Base-by-base conservation (phyloP, 2,329 filamentous ascomycete species). In the Venturia pyrina region DNA sequence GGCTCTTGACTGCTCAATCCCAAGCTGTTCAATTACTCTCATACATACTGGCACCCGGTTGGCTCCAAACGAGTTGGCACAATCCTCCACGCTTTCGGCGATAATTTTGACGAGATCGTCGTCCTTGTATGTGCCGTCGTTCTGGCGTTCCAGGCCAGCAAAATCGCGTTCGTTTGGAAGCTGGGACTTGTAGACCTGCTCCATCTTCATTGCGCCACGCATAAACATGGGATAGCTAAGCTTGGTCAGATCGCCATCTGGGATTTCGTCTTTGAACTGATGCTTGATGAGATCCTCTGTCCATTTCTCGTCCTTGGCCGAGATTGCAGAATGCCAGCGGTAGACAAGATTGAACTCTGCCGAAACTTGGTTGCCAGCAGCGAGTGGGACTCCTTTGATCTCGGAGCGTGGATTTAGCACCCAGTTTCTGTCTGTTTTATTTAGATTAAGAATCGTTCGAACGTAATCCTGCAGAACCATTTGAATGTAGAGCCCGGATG, bases 301-400 rank as follows among this genome's bases (percentile, higher is more conserved):
- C 90, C 91, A 96, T 69, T 87, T 82, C 72, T 95, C 91, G 71
- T 96, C 91, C 68, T 85, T 86, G 66, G 86, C 83, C 46, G 83
- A 84, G 70, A 95, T 89, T 70, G 88, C 87, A 3, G 90, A 91
- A 78, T 96, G 91, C 90, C 91, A 96, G 69, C 91, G 83, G 75
- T 96, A 96, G 70, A 89, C 89, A 11, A 96, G 81, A 73, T 95
- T 96, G 81, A 96, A 96, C 78, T 96, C 91, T 3, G 89, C 90
- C 0, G 90, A 93, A 5, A 93, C 90, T 69, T 89, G 87, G 71
- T 95, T 96, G 63, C 91, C 91, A 0, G 89, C 85, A 53, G 90
- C 91, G 32, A 86, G 82, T 57, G 89, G 85, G 0, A 88, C 84
- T 0, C 85, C 83, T 1, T 83, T 75, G 75, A 87, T 89, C 70